Percentiles rank a stretch among this genome's conserved stretches.
Evolutionary conservation across 345 rosid species (phyloP).

Genomic region (Alliaria petiolata): DNA sequence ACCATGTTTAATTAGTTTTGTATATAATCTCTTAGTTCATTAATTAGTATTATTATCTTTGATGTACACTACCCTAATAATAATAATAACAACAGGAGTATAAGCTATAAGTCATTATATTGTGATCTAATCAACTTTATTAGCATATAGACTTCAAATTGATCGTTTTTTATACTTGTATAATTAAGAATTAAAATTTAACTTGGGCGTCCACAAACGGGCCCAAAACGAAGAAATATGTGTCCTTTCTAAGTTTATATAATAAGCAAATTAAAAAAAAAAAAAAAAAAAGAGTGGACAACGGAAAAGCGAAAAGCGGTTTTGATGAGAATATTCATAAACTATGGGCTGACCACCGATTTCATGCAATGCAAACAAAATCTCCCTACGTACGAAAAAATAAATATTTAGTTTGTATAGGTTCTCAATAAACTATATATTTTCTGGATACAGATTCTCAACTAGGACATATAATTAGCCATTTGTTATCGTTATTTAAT

Average conservation of each 20-base stretch:
- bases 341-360: slow-evolving; percentile 37
- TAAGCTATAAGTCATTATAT: too few relatives aligned
- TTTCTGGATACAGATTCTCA: slow-evolving; percentile 3
- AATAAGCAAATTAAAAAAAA: not conserved
- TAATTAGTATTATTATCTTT: too few relatives aligned
- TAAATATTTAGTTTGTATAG: not conserved
- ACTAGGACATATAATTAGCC: not conserved
- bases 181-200: too few relatives aligned
- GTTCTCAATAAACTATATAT: slow-evolving; percentile 2
- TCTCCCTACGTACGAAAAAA: slow-evolving; percentile 21
- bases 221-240: slow-evolving; percentile 27
- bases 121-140: too few relatives aligned
- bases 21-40: too few relatives aligned
- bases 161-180: too few relatives aligned
- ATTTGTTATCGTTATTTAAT: not conserved
- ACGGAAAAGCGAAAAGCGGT: slow-evolving; percentile 23
- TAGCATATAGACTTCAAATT: too few relatives aligned
- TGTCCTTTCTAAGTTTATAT: not conserved
- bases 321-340: slow-evolving; percentile 19
- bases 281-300: not conserved
- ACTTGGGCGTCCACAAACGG: not conserved
- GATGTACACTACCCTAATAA: too few relatives aligned
- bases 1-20: too few relatives aligned
- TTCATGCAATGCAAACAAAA: slow-evolving; percentile 38
- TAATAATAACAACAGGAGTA: too few relatives aligned